These are phyloP conservation scores for Sporobolomyces roseus DNA, from an alignment of 768 basidiomycete genomes.

Conservation along the genomic window DNA sequence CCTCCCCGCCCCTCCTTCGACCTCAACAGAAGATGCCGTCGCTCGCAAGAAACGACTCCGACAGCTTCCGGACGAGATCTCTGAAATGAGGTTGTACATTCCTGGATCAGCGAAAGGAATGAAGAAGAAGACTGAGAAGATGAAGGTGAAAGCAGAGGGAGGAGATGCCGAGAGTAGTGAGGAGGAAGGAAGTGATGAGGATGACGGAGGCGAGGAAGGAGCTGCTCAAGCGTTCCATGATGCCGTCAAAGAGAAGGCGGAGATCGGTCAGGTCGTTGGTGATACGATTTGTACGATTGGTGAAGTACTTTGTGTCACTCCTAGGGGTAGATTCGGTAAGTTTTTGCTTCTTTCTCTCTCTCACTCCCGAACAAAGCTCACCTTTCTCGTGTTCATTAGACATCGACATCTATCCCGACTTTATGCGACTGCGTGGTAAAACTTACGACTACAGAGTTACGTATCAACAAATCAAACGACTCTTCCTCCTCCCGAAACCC, in stretches of 20 bases:
- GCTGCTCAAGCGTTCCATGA: constrained; percentile 98
- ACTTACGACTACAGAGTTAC: constrained; percentile 98
- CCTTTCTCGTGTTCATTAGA: constrained; percentile 54
- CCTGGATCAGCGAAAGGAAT: constrained; percentile 67
- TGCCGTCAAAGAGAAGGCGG: constrained; percentile 89
- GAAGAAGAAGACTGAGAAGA: constrained; percentile 60
- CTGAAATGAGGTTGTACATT: constrained; percentile 90
- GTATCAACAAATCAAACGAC: constrained; percentile 75
- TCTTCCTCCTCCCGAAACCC: constrained; percentile 86
- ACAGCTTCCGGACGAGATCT: constrained; percentile 46
- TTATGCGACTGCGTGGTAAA: constrained; percentile 90
- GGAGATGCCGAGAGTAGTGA: constrained; percentile 52
- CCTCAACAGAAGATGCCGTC: constrained; percentile 26
- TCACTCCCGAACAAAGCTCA: not conserved
- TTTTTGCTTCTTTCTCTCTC: not conserved
- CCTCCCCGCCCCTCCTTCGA: constrained; percentile 40
- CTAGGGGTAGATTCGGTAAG: constrained; percentile 51
- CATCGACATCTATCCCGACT: constrained; percentile 95
- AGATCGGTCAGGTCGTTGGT: constrained; percentile 83
- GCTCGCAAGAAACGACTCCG: constrained; percentile 36
- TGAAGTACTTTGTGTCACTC: constrained; percentile 89
- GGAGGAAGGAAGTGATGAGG: constrained; percentile 43
- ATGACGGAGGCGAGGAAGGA: constrained; percentile 45
- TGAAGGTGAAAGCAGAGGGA: constrained; percentile 40
- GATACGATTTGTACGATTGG: constrained; percentile 91